These are phyloP conservation scores for Parachlorella kessleri DNA, from an alignment of 139 green algal species.

Conservation along the genomic window DNA sequence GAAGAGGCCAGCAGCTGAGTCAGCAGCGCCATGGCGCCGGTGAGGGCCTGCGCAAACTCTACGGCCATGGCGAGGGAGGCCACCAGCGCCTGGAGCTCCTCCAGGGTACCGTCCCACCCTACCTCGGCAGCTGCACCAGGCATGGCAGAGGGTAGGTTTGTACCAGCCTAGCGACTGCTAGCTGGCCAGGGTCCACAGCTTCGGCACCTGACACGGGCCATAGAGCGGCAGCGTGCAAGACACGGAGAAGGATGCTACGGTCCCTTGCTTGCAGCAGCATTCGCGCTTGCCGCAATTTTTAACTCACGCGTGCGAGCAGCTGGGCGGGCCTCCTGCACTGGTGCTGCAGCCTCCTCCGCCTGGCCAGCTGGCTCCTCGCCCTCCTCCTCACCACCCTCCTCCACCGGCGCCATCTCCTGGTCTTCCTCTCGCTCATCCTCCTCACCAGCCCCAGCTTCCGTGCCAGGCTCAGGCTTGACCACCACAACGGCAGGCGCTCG, in stretches of 20 bases:
- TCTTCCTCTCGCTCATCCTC: slow-evolving; percentile 30
- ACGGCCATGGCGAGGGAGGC: slow-evolving; percentile 73
- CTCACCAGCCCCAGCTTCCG: slow-evolving; percentile 25
- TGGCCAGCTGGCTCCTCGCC: not conserved
- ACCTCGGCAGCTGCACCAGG: slow-evolving; percentile 21
- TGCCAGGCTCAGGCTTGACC: slow-evolving; percentile 8
- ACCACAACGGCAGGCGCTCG: slow-evolving; percentile 1
- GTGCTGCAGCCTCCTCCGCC: not conserved
- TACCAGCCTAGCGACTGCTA: too few relatives aligned
- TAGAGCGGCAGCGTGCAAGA: not conserved
- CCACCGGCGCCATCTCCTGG: not conserved
- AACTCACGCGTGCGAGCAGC: not conserved
- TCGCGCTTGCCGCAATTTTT: not conserved
- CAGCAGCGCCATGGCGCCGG: slow-evolving; percentile 49
- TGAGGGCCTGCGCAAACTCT: slow-evolving; percentile 56
- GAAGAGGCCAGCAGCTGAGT: slow-evolving; percentile 71
- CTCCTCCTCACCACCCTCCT: slow-evolving; percentile 8
- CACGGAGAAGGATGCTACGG: not conserved
- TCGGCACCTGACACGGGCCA: not conserved
- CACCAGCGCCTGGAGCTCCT: slow-evolving; percentile 61
- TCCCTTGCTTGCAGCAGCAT: not conserved
- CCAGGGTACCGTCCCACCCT: slow-evolving; percentile 39
- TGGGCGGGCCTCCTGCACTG: not conserved
- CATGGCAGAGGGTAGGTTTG: not conserved
- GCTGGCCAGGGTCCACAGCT: too few relatives aligned